Conservation (phyloP, 495 filamentous ascomycete species). For the Aspergillus olivimuriae region DNA sequence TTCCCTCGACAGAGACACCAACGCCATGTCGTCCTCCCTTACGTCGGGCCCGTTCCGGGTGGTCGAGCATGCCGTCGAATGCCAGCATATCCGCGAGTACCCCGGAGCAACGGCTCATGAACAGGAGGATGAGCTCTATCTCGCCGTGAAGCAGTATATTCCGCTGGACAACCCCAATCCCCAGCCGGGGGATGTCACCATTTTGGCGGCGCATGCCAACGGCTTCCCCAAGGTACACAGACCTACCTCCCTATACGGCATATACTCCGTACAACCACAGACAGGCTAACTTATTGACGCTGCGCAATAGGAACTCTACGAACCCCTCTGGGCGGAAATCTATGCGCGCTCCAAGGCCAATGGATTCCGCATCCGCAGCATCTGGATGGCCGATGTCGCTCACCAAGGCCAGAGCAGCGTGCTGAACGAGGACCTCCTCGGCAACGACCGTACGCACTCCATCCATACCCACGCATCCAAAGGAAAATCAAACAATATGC, state of each 20-base stretch:
- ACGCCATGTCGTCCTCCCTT: neutral
- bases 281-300: neutral
- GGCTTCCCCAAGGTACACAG: conserved; percentile 72
- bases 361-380: conserved; percentile 65
- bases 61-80: conserved; percentile 55
- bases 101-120: conserved; percentile 52
- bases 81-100: conserved; percentile 71
- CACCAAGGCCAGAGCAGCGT: conserved; percentile 70
- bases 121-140: conserved; percentile 55
- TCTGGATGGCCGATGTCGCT: conserved; percentile 82
- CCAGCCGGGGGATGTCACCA: conserved; percentile 68
- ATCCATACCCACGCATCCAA: neutral
- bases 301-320: conserved; percentile 65
- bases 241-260: conserved; percentile 5
- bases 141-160: conserved; percentile 80
- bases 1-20: neutral
- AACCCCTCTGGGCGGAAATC: conserved; percentile 80
- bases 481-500: neutral
- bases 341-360: conserved; percentile 42
- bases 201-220: conserved; percentile 80
- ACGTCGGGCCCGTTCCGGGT: conserved; percentile 40
- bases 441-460: conserved; percentile 65
- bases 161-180: conserved; percentile 59
- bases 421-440: conserved; percentile 65
- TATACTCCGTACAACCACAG: too few relatives aligned